phyloP scores from a whole-genome alignment of 164 flowering plant genomes.

The Aristolochia contorta region DNA sequence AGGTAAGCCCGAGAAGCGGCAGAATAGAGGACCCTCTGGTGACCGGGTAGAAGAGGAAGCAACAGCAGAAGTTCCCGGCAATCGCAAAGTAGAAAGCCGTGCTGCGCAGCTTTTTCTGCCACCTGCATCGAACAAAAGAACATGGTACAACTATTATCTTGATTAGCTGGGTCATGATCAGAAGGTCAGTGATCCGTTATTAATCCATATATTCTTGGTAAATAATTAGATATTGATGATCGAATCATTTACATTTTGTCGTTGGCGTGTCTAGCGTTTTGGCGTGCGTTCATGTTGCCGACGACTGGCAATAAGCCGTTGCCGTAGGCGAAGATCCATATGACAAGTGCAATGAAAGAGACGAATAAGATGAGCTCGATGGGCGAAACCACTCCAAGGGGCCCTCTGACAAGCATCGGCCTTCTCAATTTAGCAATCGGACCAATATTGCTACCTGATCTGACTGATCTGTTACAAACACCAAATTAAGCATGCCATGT shows the following conservation, averaged over 20 bases:
- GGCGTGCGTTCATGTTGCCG: slow-evolving; percentile 21
- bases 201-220: too few relatives aligned
- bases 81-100: slow-evolving; percentile 38
- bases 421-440: slow-evolving; percentile 21
- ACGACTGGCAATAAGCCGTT: slow-evolving; percentile 11
- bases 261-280: background rate
- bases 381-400: slow-evolving; percentile 59
- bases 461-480: background rate
- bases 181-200: too few relatives aligned
- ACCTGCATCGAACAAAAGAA: slow-evolving; percentile 22
- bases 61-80: slow-evolving; percentile 54
- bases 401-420: slow-evolving; percentile 57
- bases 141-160: too few relatives aligned
- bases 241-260: too few relatives aligned
- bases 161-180: too few relatives aligned
- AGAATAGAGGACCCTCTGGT: slow-evolving; percentile 61
- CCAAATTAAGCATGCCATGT: too few relatives aligned
- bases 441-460: background rate
- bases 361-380: slow-evolving; percentile 40
- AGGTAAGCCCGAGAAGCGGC: slow-evolving; percentile 33
- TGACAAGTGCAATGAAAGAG: slow-evolving; percentile 58
- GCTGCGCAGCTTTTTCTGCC: slow-evolving; percentile 40
- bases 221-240: too few relatives aligned
- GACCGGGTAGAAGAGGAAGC: slow-evolving; percentile 75
- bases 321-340: slow-evolving; percentile 44